Evolutionary conservation across 495 filamentous ascomycete genomes (phyloP), one percentile per base, ranked within the genome.

Genomic region (Achaetomiella virescens): DNA sequence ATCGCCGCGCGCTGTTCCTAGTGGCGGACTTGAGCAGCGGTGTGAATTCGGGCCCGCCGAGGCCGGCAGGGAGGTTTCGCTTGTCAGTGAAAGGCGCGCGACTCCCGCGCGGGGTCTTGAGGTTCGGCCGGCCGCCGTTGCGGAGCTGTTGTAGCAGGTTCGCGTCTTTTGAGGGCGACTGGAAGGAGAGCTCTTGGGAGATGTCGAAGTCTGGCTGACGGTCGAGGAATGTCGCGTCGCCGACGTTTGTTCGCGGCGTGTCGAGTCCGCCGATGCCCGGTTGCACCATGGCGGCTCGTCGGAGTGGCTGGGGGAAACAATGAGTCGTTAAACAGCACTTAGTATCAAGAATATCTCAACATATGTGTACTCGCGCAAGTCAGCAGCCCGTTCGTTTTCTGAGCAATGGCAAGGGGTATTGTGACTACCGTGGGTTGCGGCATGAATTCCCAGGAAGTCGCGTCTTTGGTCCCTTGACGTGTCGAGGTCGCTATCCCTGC

Each of bases 21-120:
- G 89, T 89, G 14, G 90, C 91, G 54, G 87, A 95, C 73, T 90
- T 92, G 66, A 98, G 81, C 52, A 98, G 71, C 0, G 93, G 93
- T 2, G 93, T 98, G 66, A 98, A 98, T 58, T 98, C 95, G 44
- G 80, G 81, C 48, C 83, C 85, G 14, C 75, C 80, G 1, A 81
- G 70, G 36, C 79, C 79, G 21, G 75, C 70, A 12, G 81, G 78
- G 72, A 85, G 63, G 79, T 91, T 88, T 60, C 78, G 77, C 58
- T 80, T 78, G 66, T 87, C 81, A 44, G 77, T 81, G 38, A 95
- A 81, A 50, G 87, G 84, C 31, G 83, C 73, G 75, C 67, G 79
- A 72, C 33, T 65, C 15, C 67, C 73, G 56, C 86, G 83, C 38
- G 89, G 89, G 37, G 90, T 92, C 66, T 78, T 79, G 67, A 87